Evolutionary conservation across 1,284 basidiomycete species (phyloP), one percentile per base, ranked within the genome.

Genomic region (Naganishia sp.): DNA sequence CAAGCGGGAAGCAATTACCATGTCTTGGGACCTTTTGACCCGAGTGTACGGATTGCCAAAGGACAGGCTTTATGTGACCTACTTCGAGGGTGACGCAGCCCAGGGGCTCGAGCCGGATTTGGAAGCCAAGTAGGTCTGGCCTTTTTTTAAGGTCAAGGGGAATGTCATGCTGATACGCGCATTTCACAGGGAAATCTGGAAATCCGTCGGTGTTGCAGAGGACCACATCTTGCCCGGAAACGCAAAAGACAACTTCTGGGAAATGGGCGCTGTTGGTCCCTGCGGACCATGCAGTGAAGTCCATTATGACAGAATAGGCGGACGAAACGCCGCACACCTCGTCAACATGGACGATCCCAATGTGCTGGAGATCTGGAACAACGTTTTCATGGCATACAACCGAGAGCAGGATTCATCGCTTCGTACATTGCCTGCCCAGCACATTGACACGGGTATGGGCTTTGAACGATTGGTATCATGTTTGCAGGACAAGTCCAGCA

Each of bases 171-270:
- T 52, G 59, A 28, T 54, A 49, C 48, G n/a, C 21, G 11, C n/a
- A 21, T 16, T 11, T 21, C 23, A 11, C 28, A 81, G 88, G 72
- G 85, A 94, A 73, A 86, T 86, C 63, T 99, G 95, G 95, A 79
- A 89, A 28, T 86, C 88, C 43, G 86, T 91, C 67, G 96, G 96
- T 64, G 88, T 98, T 43, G 78, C 87, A 0, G 92, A 94, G 70
- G 88, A 89, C 73, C 94, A 96, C 76, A 90, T 99, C 72, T 83
- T 99, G 65, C 92, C 94, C 15, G 94, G 94, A 59, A 92, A 92
- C 75, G 90, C 93, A 7, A 96, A 96, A 79, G 94, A 98, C 81
- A 99, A 99, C 82, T 99, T 99, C 79, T 99, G 95, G 95, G 94
- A 99, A 81, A 99, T 99, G 95, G 95, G 95, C 70, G 88, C 93